Evolutionary conservation across 257 asterid genomes (phyloP).

Genomic region (Scutellaria galericulata): DNA sequence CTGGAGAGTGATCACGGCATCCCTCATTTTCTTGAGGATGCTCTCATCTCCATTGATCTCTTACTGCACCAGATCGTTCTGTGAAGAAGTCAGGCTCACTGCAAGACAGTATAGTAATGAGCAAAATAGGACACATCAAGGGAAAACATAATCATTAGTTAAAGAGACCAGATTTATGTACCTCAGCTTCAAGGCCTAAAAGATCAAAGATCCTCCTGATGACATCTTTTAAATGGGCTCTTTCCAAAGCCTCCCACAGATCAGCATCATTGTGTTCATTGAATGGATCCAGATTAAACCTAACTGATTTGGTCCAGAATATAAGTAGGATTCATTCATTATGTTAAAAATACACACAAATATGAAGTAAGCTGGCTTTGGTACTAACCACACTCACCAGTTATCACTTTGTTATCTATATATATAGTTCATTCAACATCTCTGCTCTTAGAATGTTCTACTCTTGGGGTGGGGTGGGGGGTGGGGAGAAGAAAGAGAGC

Average conservation of each 20-base stretch:
- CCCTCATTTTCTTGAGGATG: slow-evolving; percentile 76
- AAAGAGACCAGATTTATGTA: slow-evolving; percentile 33
- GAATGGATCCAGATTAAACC: slow-evolving; percentile 97
- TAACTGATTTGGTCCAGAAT: slow-evolving; percentile 65
- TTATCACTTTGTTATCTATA: too few species aligned
- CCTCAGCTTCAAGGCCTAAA: slow-evolving; percentile 93
- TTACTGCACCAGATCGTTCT: slow-evolving; percentile 73
- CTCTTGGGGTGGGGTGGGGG: too few species aligned
- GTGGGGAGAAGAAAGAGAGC: too few species aligned
- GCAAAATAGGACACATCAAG: slow-evolving; percentile 62
- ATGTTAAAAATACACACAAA: slow-evolving; percentile 5
- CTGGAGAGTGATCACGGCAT: slow-evolving; percentile 86
- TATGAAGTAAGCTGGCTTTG: neutral
- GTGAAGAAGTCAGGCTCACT: slow-evolving; percentile 84
- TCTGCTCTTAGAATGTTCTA: too few species aligned
- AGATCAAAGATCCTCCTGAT: slow-evolving; percentile 75
- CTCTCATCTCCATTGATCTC: slow-evolving; percentile 61
- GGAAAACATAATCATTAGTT: neutral
- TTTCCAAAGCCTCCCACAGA: slow-evolving; percentile 95
- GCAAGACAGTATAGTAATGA: slow-evolving; percentile 38
- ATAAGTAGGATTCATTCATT: slow-evolving; percentile 11
- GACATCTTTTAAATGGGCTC: slow-evolving; percentile 90
- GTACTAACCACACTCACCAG: too few species aligned
- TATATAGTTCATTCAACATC: too few species aligned
- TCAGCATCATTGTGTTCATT: slow-evolving; percentile 95